phyloP scores from a whole-genome alignment of 768 basidiomycete species.

The Tricholoma sp. region DNA sequence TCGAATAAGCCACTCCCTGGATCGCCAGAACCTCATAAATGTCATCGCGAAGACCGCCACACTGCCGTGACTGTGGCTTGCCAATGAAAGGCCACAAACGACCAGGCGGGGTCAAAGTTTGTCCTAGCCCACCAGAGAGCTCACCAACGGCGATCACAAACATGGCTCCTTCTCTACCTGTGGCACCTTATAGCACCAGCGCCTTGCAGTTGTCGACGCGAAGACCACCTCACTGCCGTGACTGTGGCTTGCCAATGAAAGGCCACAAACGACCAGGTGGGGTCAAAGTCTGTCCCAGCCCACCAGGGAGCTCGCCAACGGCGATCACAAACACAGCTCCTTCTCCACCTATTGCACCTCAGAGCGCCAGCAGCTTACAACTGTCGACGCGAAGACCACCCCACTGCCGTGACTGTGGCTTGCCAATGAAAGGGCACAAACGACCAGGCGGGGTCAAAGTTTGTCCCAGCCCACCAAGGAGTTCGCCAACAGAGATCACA shows the following conservation, averaged over 20 bases:
- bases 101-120: constrained; percentile 22
- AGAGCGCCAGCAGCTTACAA: too few relatives aligned
- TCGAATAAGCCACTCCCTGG: neutral
- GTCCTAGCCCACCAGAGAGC: constrained; percentile 14
- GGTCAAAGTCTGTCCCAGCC: constrained; percentile 23
- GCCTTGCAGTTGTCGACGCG: neutral
- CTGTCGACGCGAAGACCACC: too few relatives aligned
- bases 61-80: constrained; percentile 26
- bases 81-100: constrained; percentile 38
- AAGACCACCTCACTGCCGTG: constrained; percentile 27
- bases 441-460: too few relatives aligned
- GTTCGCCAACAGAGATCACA: neutral
- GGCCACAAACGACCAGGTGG: constrained; percentile 33
- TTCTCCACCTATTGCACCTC: too few relatives aligned
- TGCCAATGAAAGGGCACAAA: too few relatives aligned
- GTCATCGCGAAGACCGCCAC: constrained; percentile 19
- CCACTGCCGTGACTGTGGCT: too few relatives aligned
- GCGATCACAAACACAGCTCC: too few relatives aligned
- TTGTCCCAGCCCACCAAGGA: neutral
- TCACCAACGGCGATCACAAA: neutral
- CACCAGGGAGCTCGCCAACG: neutral
- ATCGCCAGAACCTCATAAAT: neutral
- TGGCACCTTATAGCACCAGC: neutral
- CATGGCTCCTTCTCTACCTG: too few relatives aligned
- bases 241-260: constrained; percentile 30